Percentiles rank a stretch among this genome's conserved stretches.
Conservation (phyloP, 139 green algal genomes). For the Tetratostichococcus sp. region DNA sequence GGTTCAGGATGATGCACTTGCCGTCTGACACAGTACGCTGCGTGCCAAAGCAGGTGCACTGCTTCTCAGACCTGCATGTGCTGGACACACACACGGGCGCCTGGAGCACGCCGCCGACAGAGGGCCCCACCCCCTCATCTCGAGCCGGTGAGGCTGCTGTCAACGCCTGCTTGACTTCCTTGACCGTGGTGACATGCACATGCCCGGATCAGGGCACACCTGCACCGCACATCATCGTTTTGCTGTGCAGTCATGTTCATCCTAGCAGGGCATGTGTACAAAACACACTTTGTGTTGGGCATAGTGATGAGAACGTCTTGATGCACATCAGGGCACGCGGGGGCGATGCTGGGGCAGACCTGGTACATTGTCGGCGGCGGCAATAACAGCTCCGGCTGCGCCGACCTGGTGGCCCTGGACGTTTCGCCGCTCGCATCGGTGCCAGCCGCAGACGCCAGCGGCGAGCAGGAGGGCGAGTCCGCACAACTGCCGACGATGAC, state of each 20-base stretch:
- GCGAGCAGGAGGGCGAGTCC: not conserved
- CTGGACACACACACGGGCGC: constrained; percentile 73
- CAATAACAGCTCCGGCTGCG: constrained; percentile 82
- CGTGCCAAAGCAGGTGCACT: constrained; percentile 41
- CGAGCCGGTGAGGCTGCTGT: constrained; percentile 70
- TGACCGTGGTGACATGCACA: too few relatives aligned
- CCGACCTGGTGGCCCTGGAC: constrained; percentile 83
- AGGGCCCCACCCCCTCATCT: constrained; percentile 51
- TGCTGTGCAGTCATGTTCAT: too few relatives aligned
- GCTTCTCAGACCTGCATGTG: constrained; percentile 79
- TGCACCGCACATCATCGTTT: too few relatives aligned
- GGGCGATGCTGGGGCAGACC: constrained; percentile 55
- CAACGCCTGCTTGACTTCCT: too few relatives aligned
- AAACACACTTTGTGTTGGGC: too few relatives aligned
- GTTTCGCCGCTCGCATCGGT: constrained; percentile 24
- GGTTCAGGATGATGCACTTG: too few relatives aligned
- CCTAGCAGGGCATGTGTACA: too few relatives aligned
- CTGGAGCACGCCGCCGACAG: constrained; percentile 43
- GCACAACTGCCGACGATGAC: constrained; percentile 8
- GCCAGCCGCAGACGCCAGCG: not conserved
- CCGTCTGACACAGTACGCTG: too few relatives aligned
- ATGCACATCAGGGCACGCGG: constrained; percentile 47
- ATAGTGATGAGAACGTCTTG: not conserved
- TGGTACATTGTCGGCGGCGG: constrained; percentile 89
- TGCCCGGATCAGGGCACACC: too few relatives aligned